Evolutionary conservation across 1,284 basidiomycete genomes (phyloP), one percentile per base, ranked within the genome.

Genomic region (Phenoliferia sp.): DNA sequence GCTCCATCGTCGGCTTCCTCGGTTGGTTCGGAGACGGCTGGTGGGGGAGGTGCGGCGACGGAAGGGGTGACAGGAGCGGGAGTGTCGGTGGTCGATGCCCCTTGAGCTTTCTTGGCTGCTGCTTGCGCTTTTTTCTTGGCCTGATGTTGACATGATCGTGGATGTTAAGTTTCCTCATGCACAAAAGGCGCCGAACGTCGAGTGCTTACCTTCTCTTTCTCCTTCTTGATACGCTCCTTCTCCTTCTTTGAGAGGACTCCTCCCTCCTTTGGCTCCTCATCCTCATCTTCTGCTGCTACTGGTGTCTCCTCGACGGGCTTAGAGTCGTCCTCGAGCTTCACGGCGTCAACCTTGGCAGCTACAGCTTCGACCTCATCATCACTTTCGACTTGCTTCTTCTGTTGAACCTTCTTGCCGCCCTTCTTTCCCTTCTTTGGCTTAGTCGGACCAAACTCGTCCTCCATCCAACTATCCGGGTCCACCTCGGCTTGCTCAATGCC

Each of bases 91-190:
- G 78, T 68, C 36, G 75, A 61, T 26, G 75, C 72, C 32, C 80
- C 83, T 80, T 52, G 48, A 52, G 48, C 48, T 52, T 93, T 94
- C 81, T 94, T 95, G 12, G 88, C 88, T 44, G 89, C 90, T 22
- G 89, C 89, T 79, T 94, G 91, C 15, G 90, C 91, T 79, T 95
- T 95, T 83, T 95, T 97, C 84, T 94, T 95, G 0, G 90, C 92
- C 91, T 94, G 77, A 4, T 5, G 48, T 7, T 7, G 22, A 22
- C 39, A 44, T 22, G 39, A 12, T 12, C 39, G 22, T 44, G 39
- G 39, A 22, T 44, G n/a, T n/a, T n/a, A n/a, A n/a, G n/a, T n/a
- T n/a, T n/a, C n/a, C n/a, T n/a, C n/a, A n/a, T n/a, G n/a, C n/a
- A n/a, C n/a, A n/a, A n/a, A n/a, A n/a, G n/a, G n/a, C n/a, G n/a